Evolutionary conservation across 1,139 yeast genomes (phyloP), one percentile per base, ranked within the genome.

Genomic region (Protomyces pachydermus): DNA sequence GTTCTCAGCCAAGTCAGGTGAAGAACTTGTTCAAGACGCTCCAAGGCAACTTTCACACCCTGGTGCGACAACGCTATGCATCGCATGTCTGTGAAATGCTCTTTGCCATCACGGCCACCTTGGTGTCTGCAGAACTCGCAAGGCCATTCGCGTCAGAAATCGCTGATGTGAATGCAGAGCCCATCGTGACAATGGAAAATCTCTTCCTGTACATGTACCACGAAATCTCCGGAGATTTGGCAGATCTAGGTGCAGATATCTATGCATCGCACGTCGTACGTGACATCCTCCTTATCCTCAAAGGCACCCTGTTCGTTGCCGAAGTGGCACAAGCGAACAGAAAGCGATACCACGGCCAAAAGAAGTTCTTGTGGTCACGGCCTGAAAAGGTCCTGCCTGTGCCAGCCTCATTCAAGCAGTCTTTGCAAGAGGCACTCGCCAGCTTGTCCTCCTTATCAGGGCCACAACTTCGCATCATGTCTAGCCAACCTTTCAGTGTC

Each of bases 1-100:
- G 80, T 42, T 87, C 91, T 16, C 79, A 81, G 48, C 86, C 84
- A 67, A 77, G 75, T 18, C 96, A 91, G 73, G 75, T 90, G 83
- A 85, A 73, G 74, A 68, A 78, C 48, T 75, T 91, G 0, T 88
- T 88, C 74, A 81, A 80, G 65, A 84, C 85, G 3, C 87, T 91
- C 71, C 79, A 80, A 56, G 89, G 87, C 14, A 54, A 87, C 70
- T 88, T 88, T 72, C 83, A 82, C 34, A 83, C 87, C n/a, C 79
- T 91, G 67, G 83, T 95, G 1, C 85, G 84, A 70, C 97, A 93
- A 72, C 91, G 91, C 73, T 93, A 90, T 74, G 86, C 97, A 0
- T 91, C 98, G 0, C 98, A 93, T 74, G 96, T 95, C 63, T 80
- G 91, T 61, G 98, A 93, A 74, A 89, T 98, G 0, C 79, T 91